Conservation (phyloP, 78 protist species). For the Dictyostelium intermedium region DNA sequence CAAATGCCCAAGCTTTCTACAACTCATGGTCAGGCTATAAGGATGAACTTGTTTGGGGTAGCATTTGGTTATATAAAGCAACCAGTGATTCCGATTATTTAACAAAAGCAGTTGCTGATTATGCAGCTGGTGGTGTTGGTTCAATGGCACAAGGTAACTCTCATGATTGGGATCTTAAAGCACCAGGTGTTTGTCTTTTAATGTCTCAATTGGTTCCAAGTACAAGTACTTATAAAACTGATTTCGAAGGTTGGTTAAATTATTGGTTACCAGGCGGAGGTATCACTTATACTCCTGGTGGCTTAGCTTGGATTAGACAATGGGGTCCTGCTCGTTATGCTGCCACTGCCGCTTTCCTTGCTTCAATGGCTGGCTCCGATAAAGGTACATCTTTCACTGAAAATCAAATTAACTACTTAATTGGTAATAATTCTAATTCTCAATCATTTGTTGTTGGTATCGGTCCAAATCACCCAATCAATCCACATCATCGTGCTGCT, state of each 20-base stretch:
- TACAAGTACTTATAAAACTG: background rate
- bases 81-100: slow-evolving; percentile 14
- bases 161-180: slow-evolving; percentile 52
- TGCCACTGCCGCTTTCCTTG: slow-evolving; percentile 39
- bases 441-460: slow-evolving; percentile 63
- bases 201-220: background rate
- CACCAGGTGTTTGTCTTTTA: slow-evolving; percentile 33
- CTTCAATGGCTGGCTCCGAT: background rate
- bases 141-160: slow-evolving; percentile 16
- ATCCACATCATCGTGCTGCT: slow-evolving; percentile 76
- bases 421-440: slow-evolving; percentile 20
- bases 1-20: slow-evolving; percentile 12
- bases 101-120: slow-evolving; percentile 15
- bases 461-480: slow-evolving; percentile 59
- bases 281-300: slow-evolving; percentile 36
- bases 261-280: slow-evolving; percentile 54
- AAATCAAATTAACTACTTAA: slow-evolving; percentile 4
- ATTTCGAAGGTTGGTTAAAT: background rate
- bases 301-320: slow-evolving; percentile 33
- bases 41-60: slow-evolving; percentile 76
- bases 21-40: slow-evolving; percentile 31
- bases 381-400: background rate
- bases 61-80: slow-evolving; percentile 58
- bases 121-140: background rate
- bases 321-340: slow-evolving; percentile 79